Conservation (phyloP, 352 stramenopile genomes). For the Phytophthora kernoviae region DNA sequence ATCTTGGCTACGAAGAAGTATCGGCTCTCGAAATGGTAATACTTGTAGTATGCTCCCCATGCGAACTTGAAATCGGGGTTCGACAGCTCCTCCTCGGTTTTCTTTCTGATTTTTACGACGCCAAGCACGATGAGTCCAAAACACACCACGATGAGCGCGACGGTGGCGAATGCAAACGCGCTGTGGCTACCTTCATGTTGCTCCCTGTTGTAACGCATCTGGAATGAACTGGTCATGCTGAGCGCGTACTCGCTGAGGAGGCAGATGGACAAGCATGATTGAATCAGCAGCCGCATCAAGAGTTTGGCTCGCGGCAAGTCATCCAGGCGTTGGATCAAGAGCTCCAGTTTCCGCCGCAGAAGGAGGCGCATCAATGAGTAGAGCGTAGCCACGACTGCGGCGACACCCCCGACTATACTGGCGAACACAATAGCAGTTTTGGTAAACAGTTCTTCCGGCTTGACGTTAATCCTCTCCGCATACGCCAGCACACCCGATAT, state of each 20-base stretch:
- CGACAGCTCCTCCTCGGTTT: slow-evolving; percentile 55
- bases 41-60: slow-evolving; percentile 85
- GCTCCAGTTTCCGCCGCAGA: slow-evolving; percentile 50
- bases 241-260: slow-evolving; percentile 83
- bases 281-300: slow-evolving; percentile 66
- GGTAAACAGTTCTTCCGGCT: slow-evolving; percentile 71
- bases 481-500: slow-evolving; percentile 76
- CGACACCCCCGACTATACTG: slow-evolving; percentile 62
- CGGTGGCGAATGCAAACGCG: slow-evolving; percentile 61
- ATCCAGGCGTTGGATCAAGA: slow-evolving; percentile 63
- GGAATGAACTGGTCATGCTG: slow-evolving; percentile 81
- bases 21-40: slow-evolving; percentile 62
- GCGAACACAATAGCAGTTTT: slow-evolving; percentile 75
- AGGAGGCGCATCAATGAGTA: slow-evolving; percentile 60
- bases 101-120: slow-evolving; percentile 68
- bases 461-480: slow-evolving; percentile 62
- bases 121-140: slow-evolving; percentile 72
- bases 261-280: slow-evolving; percentile 74
- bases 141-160: slow-evolving; percentile 67
- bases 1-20: slow-evolving; percentile 86
- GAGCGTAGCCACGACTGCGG: slow-evolving; percentile 54
- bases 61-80: slow-evolving; percentile 82
- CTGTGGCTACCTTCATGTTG: slow-evolving; percentile 43
- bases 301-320: slow-evolving; percentile 72
- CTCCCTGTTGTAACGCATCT: slow-evolving; percentile 72